Conservation (phyloP, 352 stramenopile genomes). For the Phytophthora chlamydospora region DNA sequence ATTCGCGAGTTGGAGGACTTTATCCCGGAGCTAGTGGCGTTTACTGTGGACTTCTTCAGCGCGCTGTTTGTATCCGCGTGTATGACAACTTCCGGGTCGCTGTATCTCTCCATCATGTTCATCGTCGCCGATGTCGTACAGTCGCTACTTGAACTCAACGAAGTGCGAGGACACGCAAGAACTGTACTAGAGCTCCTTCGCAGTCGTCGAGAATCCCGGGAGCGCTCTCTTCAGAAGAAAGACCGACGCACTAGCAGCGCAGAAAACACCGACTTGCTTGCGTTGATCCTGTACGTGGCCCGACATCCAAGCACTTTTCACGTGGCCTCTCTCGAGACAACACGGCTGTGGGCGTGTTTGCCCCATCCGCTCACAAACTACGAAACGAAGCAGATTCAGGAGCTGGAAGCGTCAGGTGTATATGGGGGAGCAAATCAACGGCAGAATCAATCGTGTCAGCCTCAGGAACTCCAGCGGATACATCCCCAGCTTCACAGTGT, state of each 20-base stretch:
- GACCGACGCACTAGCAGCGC: neutral
- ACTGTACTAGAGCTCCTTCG: neutral
- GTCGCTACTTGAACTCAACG: constrained; percentile 13
- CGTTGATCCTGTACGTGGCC: neutral
- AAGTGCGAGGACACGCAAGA: constrained; percentile 16
- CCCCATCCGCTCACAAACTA: constrained; percentile 6
- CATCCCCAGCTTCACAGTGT: neutral
- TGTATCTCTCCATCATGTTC: constrained; percentile 12
- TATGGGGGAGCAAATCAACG: neutral
- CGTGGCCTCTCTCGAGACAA: neutral
- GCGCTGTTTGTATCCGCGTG: constrained; percentile 28
- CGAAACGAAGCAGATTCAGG: neutral
- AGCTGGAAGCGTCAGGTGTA: neutral
- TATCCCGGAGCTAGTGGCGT: constrained; percentile 9
- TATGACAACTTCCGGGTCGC: constrained; percentile 22
- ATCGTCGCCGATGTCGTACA: constrained; percentile 15
- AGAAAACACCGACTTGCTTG: constrained; percentile 1
- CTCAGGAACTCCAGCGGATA: too few species aligned
- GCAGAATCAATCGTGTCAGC: too few species aligned
- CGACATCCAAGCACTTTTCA: constrained; percentile 5
- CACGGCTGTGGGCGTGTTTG: constrained; percentile 10
- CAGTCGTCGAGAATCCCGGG: neutral
- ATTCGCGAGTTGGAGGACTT: constrained; percentile 9
- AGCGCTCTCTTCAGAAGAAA: neutral
- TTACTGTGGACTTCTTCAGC: constrained; percentile 23